Evolutionary conservation across 306 rosid genomes (phyloP), one percentile per base, ranked within the genome.

Genomic region (Alnus glutinosa): DNA sequence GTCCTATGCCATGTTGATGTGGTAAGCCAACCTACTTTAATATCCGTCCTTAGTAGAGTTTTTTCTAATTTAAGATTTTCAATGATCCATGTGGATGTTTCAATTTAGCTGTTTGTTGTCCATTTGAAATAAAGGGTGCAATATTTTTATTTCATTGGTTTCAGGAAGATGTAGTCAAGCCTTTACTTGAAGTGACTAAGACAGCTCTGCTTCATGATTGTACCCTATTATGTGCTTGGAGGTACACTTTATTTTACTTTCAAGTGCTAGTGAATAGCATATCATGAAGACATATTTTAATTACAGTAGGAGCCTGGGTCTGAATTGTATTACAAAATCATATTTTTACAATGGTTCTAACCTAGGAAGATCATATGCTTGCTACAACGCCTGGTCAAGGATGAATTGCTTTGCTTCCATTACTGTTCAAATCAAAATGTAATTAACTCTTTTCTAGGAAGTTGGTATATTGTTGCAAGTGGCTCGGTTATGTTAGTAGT

Each of bases 131-230:
- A 64, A 14, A 59, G 54, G 75, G 30, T 68, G 18, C 82, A 74
- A 54, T 87, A 23, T 47, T 39, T 73, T 15, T n/a, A 66, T 46
- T 79, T 77, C 52, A 30, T 77, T 85, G 81, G 57, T 83, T 85
- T 80, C 84, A 95, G 98, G 98, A 95, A 80, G 98, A 95, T 87
- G 98, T 92, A 66, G 75, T 82, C 52, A 95, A 95, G 84, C 98
- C 98, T 36, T 87, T 92, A 18, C 97, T 95, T 75, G 98, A 95
- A 88, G 98, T 95, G 79, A 95, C 98, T 18, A 95, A 95, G 88
- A 95, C 98, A 61, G 94, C 97, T 76, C 79, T 95, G 89, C 98
- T 91, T 85, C 98, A 92, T 81, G 98, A 92, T 61, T 95, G 98
- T 75, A 89, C 98, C 71, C 89, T 95, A 39, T 76, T 95, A 81